Base-by-base conservation (phyloP, 2,329 filamentous ascomycete species). In the Fonsecaea pugnacius region DNA sequence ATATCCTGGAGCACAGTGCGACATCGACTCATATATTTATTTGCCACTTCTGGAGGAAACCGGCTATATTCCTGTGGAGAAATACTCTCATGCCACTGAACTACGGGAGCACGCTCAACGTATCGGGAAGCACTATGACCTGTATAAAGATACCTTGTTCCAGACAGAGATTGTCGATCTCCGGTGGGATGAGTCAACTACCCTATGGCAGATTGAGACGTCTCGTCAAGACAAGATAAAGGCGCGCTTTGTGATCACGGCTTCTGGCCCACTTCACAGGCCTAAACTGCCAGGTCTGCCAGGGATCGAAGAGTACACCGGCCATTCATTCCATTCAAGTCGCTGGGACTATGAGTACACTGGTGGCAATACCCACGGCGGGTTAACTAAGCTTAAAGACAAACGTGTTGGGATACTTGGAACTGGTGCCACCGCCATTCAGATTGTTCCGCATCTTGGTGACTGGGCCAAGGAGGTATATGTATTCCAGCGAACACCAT, bases 311-410 rank as follows among this genome's bases (percentile, higher is more conserved):
- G 52, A 56, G 0, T 82, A 79, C 66, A 64, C 75, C 36, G 79
- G 80, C 16, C 70, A 76, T 3, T 74, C 74, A 38, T 80, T 82
- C 63, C 80, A 83, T 68, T 78, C 79, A 0, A 71, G 74, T 4
- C 75, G 79, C 10, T 83, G 80, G 80, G 73, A 80, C 60, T 82
- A 80, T 58, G 65, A 71, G 1, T 66, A 74, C 61, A 80, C 79
- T 1, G 80, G 79, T 2, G 80, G 77, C 10, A 38, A 61, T 27
- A 24, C 38, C 18, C 50, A 24, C 38, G 59, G 51, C 2, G 55
- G 46, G 32, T 54, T 63, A 2, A 35, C 51, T 5, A 56, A 67
- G 30, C 58, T 65, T 21, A 30, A n/a, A 7, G 48, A 73, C 59
- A 69, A 69, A 58, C 55, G 60, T 21, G 73, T 76, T 24, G 76